These are phyloP conservation scores for Medicago truncatula DNA, from an alignment of 306 rosid species.

Conservation along the genomic window DNA sequence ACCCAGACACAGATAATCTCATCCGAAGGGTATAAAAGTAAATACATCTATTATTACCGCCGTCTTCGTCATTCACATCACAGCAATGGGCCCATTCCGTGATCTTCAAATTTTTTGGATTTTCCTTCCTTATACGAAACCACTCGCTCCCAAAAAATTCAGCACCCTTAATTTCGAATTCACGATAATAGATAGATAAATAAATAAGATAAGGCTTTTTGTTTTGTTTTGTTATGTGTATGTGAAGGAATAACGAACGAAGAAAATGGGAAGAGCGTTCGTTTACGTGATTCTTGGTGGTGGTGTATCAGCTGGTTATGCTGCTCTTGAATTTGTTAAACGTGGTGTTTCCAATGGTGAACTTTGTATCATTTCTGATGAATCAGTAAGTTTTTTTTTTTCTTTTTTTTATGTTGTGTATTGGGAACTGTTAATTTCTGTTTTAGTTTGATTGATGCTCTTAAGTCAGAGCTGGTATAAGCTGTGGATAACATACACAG, in stretches of 20 bases:
- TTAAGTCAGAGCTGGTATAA: too few species aligned
- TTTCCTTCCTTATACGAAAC: conserved; percentile 44
- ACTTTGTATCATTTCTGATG: conserved; percentile 97
- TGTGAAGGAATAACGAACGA: conserved; percentile 8
- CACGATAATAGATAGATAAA: background rate
- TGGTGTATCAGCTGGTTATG: conserved; percentile 99
- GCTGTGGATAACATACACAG: too few species aligned
- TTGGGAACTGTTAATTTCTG: too few species aligned
- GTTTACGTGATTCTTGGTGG: conserved; percentile 96
- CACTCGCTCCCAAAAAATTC: conserved; percentile 47
- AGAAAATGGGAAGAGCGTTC: conserved; percentile 89
- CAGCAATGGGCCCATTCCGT: conserved; percentile 18
- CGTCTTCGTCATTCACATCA: conserved; percentile 26
- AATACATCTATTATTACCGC: background rate
- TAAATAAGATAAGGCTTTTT: background rate
- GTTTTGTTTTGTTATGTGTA: background rate
- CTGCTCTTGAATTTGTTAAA: conserved; percentile 86
- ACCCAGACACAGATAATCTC: background rate
- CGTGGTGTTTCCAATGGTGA: conserved; percentile 84
- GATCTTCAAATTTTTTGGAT: conserved; percentile 44
- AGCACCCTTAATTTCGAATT: conserved; percentile 41
- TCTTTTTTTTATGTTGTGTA: too few species aligned
- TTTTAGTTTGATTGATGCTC: too few species aligned
- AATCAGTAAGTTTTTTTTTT: conserved; percentile 58
- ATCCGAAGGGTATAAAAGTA: conserved; percentile 18